These are phyloP conservation scores for Pseudofabraea citricarpa DNA, from an alignment of 2,329 filamentous ascomycete genomes.

Conservation along the genomic window DNA sequence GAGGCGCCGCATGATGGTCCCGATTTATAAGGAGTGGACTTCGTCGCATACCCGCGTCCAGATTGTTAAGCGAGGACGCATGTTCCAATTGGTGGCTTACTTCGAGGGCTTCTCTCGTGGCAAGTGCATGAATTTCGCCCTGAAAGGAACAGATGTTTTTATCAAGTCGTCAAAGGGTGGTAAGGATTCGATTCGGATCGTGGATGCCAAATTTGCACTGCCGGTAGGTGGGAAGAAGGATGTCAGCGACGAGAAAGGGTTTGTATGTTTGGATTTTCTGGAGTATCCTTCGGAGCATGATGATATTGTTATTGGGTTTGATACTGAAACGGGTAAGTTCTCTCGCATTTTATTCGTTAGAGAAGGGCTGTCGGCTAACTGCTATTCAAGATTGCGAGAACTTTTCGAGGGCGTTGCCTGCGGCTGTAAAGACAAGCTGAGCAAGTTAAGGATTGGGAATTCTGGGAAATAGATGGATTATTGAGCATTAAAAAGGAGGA, in stretches of 20 bases:
- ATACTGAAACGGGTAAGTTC: constrained; percentile 54
- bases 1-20: constrained; percentile 77
- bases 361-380: too few relatives aligned
- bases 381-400: too few relatives aligned
- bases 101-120: constrained; percentile 82
- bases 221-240: constrained; percentile 48
- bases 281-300: constrained; percentile 87
- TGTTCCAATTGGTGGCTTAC: constrained; percentile 73
- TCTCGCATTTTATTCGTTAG: too few relatives aligned
- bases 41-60: constrained; percentile 71
- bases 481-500: too few relatives aligned
- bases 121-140: constrained; percentile 77
- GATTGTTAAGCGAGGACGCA: constrained; percentile 67
- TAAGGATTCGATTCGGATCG: constrained; percentile 69
- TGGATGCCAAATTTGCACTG: constrained; percentile 83
- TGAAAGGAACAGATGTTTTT: constrained; percentile 77
- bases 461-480: too few relatives aligned
- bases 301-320: constrained; percentile 78
- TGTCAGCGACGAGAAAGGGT: constrained; percentile 57
- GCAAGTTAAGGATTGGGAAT: too few relatives aligned
- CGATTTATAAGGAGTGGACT: constrained; percentile 89
- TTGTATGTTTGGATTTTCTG: constrained; percentile 79
- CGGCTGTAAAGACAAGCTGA: too few relatives aligned
- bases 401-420: too few relatives aligned
- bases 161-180: constrained; percentile 59